Conservation (phyloP, 2,329 filamentous ascomycete species). For the Monosporascus ibericus region DNA sequence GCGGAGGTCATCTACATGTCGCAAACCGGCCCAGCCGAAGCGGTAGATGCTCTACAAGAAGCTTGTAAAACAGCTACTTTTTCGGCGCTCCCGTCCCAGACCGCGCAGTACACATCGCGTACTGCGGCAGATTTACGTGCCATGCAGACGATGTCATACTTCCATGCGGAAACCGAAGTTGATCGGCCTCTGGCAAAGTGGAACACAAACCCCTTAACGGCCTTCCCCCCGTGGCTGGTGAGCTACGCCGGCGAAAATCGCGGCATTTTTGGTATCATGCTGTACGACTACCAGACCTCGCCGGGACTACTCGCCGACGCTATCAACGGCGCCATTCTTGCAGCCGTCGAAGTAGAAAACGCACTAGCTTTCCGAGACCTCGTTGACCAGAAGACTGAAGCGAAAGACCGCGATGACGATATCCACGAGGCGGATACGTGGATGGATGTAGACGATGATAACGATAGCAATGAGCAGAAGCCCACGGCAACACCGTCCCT, state of each 20-base stretch:
- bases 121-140: conserved; percentile 60
- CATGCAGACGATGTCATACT: conserved; percentile 79
- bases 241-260: conserved; percentile 44
- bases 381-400: conserved; percentile 3
- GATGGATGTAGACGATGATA: conserved; percentile 18
- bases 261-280: conserved; percentile 60
- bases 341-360: conserved; percentile 57
- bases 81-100: conserved; percentile 52
- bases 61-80: conserved; percentile 37
- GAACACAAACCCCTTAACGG: conserved; percentile 49
- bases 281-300: conserved; percentile 59
- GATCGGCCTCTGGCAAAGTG: conserved; percentile 33
- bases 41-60: conserved; percentile 45
- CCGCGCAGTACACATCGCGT: conserved; percentile 47
- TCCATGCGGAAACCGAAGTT: conserved; percentile 44
- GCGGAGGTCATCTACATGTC: conserved; percentile 65
- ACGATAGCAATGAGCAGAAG: not conserved
- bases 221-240: conserved; percentile 55
- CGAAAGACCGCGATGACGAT: conserved; percentile 5
- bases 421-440: conserved; percentile 1
- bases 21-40: conserved; percentile 52
- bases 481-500: conserved; percentile 5
- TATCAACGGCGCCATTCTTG: conserved; percentile 65
- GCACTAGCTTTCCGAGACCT: conserved; percentile 38
- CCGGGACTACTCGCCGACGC: conserved; percentile 54